Base-by-base conservation (phyloP, 352 stramenopile species). In the Pythium aristosporum region DNA sequence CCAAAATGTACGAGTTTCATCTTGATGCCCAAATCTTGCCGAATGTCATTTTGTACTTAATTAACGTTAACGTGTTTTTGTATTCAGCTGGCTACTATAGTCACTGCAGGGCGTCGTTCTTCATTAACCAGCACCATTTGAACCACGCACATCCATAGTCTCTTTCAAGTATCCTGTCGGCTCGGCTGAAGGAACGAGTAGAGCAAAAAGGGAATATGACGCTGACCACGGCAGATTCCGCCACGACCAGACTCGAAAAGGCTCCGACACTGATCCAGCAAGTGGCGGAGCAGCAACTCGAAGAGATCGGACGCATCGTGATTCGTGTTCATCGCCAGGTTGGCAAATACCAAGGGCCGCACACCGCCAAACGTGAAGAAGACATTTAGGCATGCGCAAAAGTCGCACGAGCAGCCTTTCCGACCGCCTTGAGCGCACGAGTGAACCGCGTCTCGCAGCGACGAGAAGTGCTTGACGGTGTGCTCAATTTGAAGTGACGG, bases 181-280 rank as follows among this genome's bases (percentile, higher is more conserved):
- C 11, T 54, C 11, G 28, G 25, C 48, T 54, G 21, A 5, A 54
- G 48, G 39, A 54, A 54, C 21, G n/a, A 16, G 48, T 54, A 54
- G 12, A 54, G 16, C 13, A 54, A 16, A 13, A 41, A 54, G 2
- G 48, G 48, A 25, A 54, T 54, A 9, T 25, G 48, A 9, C 28
- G 48, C 30, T 54, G 48, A 6, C 48, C 48, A 23, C 48, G 48
- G 16, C 48, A 54, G 25, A 10, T 41, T 0, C 28, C 21, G 15
- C 11, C 23, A 23, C 48, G 48, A 6, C 28, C 25, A n/a, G 28
- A 54, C 25, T 12, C 30, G 25, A 41, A 15, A 16, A 54, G 18
- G 2, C 4, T 9, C 5, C 25, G 48, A 16, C 21, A 41, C 28
- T 23, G 21, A 37, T 54, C 48, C 25, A 54, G 13, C 28, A 54